Conservation (phyloP, 2,329 filamentous ascomycete genomes). For the Parastagonospora nodorum region DNA sequence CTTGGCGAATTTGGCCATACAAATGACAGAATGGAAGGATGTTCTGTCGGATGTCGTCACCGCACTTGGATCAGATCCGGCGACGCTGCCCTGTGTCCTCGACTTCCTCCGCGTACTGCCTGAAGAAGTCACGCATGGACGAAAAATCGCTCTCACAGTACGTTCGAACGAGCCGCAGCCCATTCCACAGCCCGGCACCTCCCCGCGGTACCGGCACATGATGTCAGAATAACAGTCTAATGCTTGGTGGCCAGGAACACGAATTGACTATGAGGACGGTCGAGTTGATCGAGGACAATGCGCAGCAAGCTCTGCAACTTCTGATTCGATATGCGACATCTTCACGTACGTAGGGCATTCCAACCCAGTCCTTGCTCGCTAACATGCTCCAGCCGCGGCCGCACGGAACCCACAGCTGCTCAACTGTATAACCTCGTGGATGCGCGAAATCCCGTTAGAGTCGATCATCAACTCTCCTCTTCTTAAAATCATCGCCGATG, state of each 20-base stretch:
- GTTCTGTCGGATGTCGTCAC: slow-evolving; percentile 82
- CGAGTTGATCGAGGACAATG: slow-evolving; percentile 90
- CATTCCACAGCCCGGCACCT: slow-evolving; percentile 47
- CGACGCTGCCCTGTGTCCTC: slow-evolving; percentile 83
- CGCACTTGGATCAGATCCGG: slow-evolving; percentile 74
- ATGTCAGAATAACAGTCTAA: slow-evolving; percentile 50
- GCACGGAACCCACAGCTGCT: slow-evolving; percentile 87
- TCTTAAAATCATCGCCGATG: slow-evolving; percentile 78
- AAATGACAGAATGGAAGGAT: slow-evolving; percentile 95
- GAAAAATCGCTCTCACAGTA: slow-evolving; percentile 99
- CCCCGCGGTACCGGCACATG: slow-evolving; percentile 39
- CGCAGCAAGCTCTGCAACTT: slow-evolving; percentile 81
- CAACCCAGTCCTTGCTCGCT: slow-evolving; percentile 6
- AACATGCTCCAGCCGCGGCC: slow-evolving; percentile 60
- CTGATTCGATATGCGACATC: slow-evolving; percentile 91
- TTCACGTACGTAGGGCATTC: slow-evolving; percentile 68
- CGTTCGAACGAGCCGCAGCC: slow-evolving; percentile 64
- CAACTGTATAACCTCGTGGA: slow-evolving; percentile 96
- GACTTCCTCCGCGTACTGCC: slow-evolving; percentile 97
- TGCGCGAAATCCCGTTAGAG: slow-evolving; percentile 85
- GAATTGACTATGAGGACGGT: slow-evolving; percentile 84
- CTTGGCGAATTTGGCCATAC: slow-evolving; percentile 90
- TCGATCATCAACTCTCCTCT: slow-evolving; percentile 86
- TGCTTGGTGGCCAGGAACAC: slow-evolving; percentile 74
- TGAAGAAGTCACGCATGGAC: slow-evolving; percentile 98